Evolutionary conservation across 768 basidiomycete species (phyloP), one percentile per base, ranked within the genome.

Genomic region (Multifurca ochricompacta): DNA sequence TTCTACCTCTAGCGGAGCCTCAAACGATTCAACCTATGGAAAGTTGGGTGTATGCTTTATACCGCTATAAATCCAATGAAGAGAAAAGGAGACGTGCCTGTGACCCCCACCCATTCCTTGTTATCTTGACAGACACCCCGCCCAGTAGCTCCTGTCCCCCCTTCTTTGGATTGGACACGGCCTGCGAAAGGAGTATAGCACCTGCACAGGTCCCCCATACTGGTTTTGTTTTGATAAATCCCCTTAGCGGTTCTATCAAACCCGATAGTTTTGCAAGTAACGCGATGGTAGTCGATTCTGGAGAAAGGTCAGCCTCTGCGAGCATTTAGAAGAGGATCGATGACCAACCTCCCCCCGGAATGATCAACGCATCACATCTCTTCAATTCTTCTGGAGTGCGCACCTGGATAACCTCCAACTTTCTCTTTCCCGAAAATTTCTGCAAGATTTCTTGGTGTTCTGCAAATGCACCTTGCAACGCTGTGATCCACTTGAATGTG

Each of bases 121-220:
- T 83, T 30, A 93, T 83, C 4, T 79, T 81, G 58, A 95, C 76
- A 4, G 83, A 80, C 63, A 96, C 79, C 7, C 85, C 91, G 28
- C 83, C 83, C 10, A 95, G 70, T 13, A 93, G 75, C 62, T 93
- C 88, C 67, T 95, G 92, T 1, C 91, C 91, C 28, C 87, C 89
- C 63, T 82, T 84, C 73, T 91, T 92, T 3, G 83, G 79, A 40
- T 86, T 85, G 40, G 84, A 80, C 3, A 91, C 79, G 11, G 75
- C 70, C 59, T 84, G 76, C 2, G 92, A 79, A 42, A 97, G 78
- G 18, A 97, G 73, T 49, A 97, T 96, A 36, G 93, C 93, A 10
- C 95, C 94, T 0, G 94, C 94, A 68, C 94, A 98, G 0, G 92
- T 96, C 3, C 94, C 94, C 92, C 92, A 98, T 2, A 93, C 80